Conservation (phyloP, 2,329 filamentous ascomycete species). For the Sporothrix inflata region DNA sequence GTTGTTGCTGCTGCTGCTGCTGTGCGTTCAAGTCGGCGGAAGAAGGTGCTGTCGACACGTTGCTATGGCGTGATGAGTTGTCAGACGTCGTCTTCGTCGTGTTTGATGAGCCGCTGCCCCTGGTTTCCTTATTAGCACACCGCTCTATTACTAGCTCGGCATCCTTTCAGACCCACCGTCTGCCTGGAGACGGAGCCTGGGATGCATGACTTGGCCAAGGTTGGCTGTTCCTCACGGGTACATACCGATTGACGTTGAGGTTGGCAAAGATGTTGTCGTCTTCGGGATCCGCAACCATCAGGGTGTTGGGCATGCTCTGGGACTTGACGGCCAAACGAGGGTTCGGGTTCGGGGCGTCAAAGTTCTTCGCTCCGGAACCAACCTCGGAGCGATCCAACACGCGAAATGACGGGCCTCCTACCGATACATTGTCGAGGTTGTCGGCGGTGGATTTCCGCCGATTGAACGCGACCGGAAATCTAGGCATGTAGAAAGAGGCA, state of each 20-base stretch:
- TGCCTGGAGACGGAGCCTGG: not conserved
- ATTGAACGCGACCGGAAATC: constrained; percentile 62
- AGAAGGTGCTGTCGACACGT: constrained; percentile 63
- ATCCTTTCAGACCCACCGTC: constrained; percentile 25
- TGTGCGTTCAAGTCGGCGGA: constrained; percentile 52
- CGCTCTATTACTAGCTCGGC: not conserved
- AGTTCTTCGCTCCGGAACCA: constrained; percentile 49
- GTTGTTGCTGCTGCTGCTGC: constrained; percentile 27
- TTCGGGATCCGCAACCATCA: constrained; percentile 40
- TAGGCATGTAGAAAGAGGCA: constrained; percentile 58
- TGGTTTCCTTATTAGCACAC: constrained; percentile 38
- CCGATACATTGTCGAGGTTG: constrained; percentile 55
- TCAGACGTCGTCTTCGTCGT: constrained; percentile 64
- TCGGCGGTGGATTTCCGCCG: constrained; percentile 64
- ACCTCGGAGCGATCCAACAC: constrained; percentile 60
- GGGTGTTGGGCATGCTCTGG: constrained; percentile 45
- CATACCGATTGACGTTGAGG: constrained; percentile 59
- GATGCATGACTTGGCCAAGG: not conserved
- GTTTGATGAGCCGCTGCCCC: constrained; percentile 64
- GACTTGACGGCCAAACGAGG: constrained; percentile 45
- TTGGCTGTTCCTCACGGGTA: not conserved
- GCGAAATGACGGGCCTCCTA: constrained; percentile 59
- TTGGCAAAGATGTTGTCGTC: constrained; percentile 63
- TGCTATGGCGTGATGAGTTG: constrained; percentile 65
- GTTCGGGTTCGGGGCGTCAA: constrained; percentile 52